A percentile compares a stretch with the other conserved stretches of the same genome.
phyloP scores from a whole-genome alignment of 371 early-diverging fungal genomes.

The Batkoa obscura region DNA sequence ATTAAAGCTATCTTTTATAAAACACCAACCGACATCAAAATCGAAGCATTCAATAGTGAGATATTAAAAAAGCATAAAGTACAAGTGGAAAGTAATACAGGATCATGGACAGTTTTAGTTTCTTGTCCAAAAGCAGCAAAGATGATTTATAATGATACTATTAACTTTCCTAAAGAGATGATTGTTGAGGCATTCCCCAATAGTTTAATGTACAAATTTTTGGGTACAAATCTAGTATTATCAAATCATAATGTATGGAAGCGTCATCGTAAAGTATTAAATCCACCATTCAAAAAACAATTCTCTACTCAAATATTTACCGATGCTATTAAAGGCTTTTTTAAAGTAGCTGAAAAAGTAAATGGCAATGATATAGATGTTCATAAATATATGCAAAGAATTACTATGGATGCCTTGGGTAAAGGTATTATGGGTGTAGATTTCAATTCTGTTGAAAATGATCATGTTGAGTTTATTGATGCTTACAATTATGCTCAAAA shows the following conservation, averaged over 20 bases:
- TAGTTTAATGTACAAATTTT: background rate
- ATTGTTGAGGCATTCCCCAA: background rate
- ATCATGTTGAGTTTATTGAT: background rate
- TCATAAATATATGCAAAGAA: background rate
- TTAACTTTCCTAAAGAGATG: background rate
- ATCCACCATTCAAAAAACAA: constrained; percentile 10
- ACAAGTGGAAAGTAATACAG: too few species aligned
- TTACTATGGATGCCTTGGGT: background rate
- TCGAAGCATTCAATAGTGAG: too few species aligned
- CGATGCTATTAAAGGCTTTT: background rate
- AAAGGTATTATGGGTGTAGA: background rate
- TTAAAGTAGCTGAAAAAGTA: background rate
- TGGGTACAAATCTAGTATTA: background rate
- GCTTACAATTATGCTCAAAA: background rate
- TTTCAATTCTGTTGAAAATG: background rate
- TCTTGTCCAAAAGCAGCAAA: background rate
- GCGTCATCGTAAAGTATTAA: constrained; percentile 10
- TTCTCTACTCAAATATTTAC: background rate
- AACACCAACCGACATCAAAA: too few species aligned
- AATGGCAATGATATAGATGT: constrained; percentile 15
- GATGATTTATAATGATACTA: background rate
- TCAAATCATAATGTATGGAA: background rate
- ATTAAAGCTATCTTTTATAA: too few species aligned
- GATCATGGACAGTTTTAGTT: background rate
- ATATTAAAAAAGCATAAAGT: too few species aligned